Evolutionary conservation across 805 yeast species (phyloP).

Genomic region (Pichia californica): DNA sequence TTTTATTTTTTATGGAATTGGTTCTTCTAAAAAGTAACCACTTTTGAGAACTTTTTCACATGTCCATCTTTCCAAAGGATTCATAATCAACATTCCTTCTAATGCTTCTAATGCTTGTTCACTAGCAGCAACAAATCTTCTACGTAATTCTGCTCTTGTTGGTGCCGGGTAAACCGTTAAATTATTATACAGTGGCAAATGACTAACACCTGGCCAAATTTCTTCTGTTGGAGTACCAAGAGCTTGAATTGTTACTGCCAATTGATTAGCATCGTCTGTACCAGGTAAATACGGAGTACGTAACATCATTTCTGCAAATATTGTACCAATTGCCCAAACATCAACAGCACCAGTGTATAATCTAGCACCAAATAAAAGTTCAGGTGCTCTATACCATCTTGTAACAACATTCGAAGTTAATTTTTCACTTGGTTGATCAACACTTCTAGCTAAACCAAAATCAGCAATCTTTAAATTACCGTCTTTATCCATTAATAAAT

Average conservation of each 20-base stretch:
- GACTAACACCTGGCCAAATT: constrained; percentile 84
- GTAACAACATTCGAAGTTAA: constrained; percentile 94
- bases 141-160: constrained; percentile 68
- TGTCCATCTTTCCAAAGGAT: constrained; percentile 68
- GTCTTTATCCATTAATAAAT: constrained; percentile 75
- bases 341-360: constrained; percentile 89
- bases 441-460: constrained; percentile 89
- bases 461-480: constrained; percentile 93
- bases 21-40: constrained; percentile 64
- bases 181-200: constrained; percentile 70
- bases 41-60: constrained; percentile 59
- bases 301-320: constrained; percentile 93
- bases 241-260: constrained; percentile 91
- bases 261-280: constrained; percentile 79
- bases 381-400: constrained; percentile 97
- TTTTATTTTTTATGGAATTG: constrained; percentile 43
- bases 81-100: constrained; percentile 64
- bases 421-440: constrained; percentile 69
- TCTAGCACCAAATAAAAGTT: constrained; percentile 77
- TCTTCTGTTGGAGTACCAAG: constrained; percentile 93
- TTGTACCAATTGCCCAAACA: constrained; percentile 94
- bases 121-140: constrained; percentile 85
- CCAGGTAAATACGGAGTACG: constrained; percentile 96
- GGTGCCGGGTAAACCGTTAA: constrained; percentile 79
- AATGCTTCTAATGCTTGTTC: constrained; percentile 74